phyloP scores from a whole-genome alignment of 805 yeast species.

The Lachancea waltii region DNA sequence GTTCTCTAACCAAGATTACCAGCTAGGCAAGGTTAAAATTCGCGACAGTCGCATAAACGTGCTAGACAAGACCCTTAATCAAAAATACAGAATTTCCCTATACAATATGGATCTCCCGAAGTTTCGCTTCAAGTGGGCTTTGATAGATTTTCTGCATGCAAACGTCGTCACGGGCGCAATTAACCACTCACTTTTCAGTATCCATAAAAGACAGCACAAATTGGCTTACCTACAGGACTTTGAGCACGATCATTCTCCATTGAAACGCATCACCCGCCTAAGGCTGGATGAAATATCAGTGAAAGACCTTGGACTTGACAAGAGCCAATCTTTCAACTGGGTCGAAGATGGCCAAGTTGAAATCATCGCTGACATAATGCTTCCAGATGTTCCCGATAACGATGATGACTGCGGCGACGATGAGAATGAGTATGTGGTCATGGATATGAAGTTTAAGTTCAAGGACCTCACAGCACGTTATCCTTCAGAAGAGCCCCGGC shows the following conservation, averaged over 20 bases:
- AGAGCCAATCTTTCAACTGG: constrained; percentile 55
- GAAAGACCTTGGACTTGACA: constrained; percentile 33
- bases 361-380: constrained; percentile 62
- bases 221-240: constrained; percentile 40
- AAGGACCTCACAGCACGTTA: constrained; percentile 52
- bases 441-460: constrained; percentile 61
- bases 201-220: constrained; percentile 65
- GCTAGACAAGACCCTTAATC: constrained; percentile 18
- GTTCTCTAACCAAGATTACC: constrained; percentile 35
- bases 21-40: constrained; percentile 38
- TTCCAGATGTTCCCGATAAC: constrained; percentile 46
- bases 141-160: constrained; percentile 65
- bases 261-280: constrained; percentile 46
- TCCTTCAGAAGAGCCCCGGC: constrained; percentile 43
- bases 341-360: constrained; percentile 64
- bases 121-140: constrained; percentile 49
- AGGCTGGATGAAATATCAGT: constrained; percentile 36
- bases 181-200: constrained; percentile 67
- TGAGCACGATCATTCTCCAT: constrained; percentile 35
- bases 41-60: constrained; percentile 27
- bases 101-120: constrained; percentile 62
- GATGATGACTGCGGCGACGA: constrained; percentile 9
- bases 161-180: constrained; percentile 66
- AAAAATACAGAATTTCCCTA: constrained; percentile 40
- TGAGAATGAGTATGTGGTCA: constrained; percentile 47